These are phyloP conservation scores for Zygosaccharomyces rouxii DNA, from an alignment of 805 yeast species.

Conservation along the genomic window DNA sequence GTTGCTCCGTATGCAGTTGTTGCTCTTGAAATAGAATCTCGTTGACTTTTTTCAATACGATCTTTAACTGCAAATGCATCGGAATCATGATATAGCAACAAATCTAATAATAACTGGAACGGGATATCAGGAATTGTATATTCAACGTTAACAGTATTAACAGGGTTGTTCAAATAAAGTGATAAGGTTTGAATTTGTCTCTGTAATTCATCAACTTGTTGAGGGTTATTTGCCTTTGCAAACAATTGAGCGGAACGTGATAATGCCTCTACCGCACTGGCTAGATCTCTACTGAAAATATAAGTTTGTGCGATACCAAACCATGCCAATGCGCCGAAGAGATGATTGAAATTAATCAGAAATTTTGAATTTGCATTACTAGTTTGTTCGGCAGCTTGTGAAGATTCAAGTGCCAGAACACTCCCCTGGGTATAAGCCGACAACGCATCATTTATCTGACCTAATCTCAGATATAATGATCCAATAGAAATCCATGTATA, in stretches of 20 bases:
- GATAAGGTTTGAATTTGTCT: background rate
- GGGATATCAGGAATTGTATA: constrained; percentile 23
- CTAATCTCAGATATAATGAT: constrained; percentile 50
- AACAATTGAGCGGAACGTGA: constrained; percentile 13
- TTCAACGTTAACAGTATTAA: constrained; percentile 2
- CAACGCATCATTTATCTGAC: constrained; percentile 60
- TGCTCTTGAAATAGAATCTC: background rate
- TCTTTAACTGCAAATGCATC: constrained; percentile 15
- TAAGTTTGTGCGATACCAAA: constrained; percentile 30
- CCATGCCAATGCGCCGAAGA: constrained; percentile 28
- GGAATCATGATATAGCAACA: constrained; percentile 16
- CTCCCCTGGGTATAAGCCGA: constrained; percentile 67
- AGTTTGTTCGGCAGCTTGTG: constrained; percentile 4
- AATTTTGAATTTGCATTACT: constrained; percentile 2
- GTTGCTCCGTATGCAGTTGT: background rate
- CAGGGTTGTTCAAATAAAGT: background rate
- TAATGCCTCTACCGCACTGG: constrained; percentile 22
- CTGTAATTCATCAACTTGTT: constrained; percentile 5
- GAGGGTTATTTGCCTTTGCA: constrained; percentile 13
- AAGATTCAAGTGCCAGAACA: constrained; percentile 31
- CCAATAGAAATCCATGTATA: constrained; percentile 67
- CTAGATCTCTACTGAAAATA: constrained; percentile 17
- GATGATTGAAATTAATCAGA: constrained; percentile 13
- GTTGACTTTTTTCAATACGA: constrained; percentile 3
- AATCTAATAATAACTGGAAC: constrained; percentile 20